Evolutionary conservation across 148 eudicot species (phyloP), one percentile per base, ranked within the genome.

Genomic region (Gaultheria prostrata): DNA sequence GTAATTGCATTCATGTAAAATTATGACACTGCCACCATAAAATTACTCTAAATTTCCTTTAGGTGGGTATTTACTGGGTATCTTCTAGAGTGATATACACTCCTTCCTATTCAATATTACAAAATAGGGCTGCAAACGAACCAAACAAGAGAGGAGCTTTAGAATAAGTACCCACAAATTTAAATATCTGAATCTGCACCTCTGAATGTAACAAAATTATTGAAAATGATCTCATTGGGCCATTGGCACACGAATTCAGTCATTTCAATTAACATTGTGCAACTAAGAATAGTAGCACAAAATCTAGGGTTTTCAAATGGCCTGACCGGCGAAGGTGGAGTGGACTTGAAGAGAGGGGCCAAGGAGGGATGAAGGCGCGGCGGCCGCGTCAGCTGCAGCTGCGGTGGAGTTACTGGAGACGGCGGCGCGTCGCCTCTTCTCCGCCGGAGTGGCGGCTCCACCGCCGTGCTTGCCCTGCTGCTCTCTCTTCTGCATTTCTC

Each of bases 271-370:
- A 39, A 39, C 43, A 39, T 0, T 39, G 43, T 39, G 43, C 43
- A 39, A 39, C 43, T 39, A 3, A 39, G 43, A 39, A 39, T 39
- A 39, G 43, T 39, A 39, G 4, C 4, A 39, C 43, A 28, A 50
- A 77, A 15, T 21, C 61, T 77, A 48, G 91, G 92, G 88, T 87
- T 88, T 87, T 35, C 26, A 2, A 59, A 45, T 17, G 61, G 79
- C 85, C 89, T 77, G 46, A 96, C 99, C 99, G 39, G 94, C 97
- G 82, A 96, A 94, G 57, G 94, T 79, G 74, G 91, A 89, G 90
- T 90, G 93, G 71, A 96, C 93, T 86, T 96, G 99, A 50, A 96
- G 92, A 59, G 98, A 92, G 71, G 99, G 97, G n/a, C 99, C 99
- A 14, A 96, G 92, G 9, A 94, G 91, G 33, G 93, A 82, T 1